Evolutionary conservation across 2,329 filamentous ascomycete genomes (phyloP).

Genomic region (Fusarium dlaminii): DNA sequence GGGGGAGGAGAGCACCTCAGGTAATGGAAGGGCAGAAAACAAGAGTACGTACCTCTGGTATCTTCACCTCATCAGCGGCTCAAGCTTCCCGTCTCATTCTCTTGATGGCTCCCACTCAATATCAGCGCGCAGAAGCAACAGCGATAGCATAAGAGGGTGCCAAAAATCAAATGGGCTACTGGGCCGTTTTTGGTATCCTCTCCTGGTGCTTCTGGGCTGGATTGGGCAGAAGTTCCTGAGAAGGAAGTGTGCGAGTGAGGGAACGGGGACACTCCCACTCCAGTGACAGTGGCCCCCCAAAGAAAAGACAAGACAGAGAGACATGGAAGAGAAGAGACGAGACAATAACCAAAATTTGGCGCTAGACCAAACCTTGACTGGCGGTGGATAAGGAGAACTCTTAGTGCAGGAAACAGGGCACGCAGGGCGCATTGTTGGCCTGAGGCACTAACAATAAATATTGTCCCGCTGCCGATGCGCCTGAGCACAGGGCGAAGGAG

Average conservation of each 20-base stretch:
- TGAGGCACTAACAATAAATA: slow-evolving; percentile 38
- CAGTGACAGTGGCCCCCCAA: slow-evolving; percentile 27
- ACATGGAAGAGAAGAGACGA: slow-evolving; percentile 39
- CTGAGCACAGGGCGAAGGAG: slow-evolving; percentile 27
- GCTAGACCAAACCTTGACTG: slow-evolving; percentile 50
- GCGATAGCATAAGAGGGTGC: slow-evolving; percentile 18
- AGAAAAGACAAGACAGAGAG: slow-evolving; percentile 38
- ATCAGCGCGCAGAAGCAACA: slow-evolving; percentile 8
- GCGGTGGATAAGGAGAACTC: slow-evolving; percentile 48
- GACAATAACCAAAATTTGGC: slow-evolving; percentile 42
- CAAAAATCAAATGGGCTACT: slow-evolving; percentile 35
- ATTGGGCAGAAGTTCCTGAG: slow-evolving; percentile 19
- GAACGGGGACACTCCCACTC: slow-evolving; percentile 17
- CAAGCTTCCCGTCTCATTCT: slow-evolving; percentile 13
- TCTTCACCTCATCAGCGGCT: slow-evolving; percentile 36
- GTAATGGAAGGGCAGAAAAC: slow-evolving; percentile 2
- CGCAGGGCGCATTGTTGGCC: slow-evolving; percentile 35
- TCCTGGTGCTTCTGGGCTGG: slow-evolving; percentile 30
- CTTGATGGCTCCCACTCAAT: slow-evolving; percentile 31
- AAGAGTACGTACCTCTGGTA: slow-evolving; percentile 44
- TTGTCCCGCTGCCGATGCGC: slow-evolving; percentile 33
- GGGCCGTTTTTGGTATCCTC: slow-evolving; percentile 24
- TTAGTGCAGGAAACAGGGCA: slow-evolving; percentile 47
- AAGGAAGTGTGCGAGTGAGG: slow-evolving; percentile 13
- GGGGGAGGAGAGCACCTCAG: slow-evolving; percentile 18